Percentiles rank a stretch among this genome's conserved stretches.
These are phyloP conservation scores for Heracleum sosnowskyi DNA, from an alignment of 129 eudicot species.

Conservation along the genomic window DNA sequence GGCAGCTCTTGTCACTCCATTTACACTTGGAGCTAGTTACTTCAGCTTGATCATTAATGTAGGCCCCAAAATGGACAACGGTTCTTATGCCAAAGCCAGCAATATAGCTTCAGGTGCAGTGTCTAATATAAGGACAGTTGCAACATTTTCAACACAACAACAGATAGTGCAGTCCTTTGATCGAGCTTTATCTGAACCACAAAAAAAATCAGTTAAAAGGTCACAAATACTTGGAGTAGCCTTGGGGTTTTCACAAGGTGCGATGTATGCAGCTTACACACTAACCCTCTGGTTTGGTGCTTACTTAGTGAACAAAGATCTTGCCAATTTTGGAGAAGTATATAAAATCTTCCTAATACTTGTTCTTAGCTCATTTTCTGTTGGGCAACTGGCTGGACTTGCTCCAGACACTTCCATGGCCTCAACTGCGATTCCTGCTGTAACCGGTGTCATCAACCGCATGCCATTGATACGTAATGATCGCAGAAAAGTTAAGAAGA, in stretches of 20 bases:
- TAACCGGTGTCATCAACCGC: constrained; percentile 39
- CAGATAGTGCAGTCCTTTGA: constrained; percentile 53
- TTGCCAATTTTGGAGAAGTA: constrained; percentile 51
- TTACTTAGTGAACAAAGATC: constrained; percentile 46
- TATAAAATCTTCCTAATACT: constrained; percentile 79
- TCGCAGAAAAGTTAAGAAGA: constrained; percentile 37
- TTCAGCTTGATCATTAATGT: constrained; percentile 58
- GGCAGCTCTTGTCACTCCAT: constrained; percentile 56
- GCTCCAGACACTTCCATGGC: constrained; percentile 83
- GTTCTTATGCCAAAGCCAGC: constrained; percentile 62
- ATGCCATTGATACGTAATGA: constrained; percentile 39
- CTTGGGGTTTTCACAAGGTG: constrained; percentile 73
- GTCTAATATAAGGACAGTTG: constrained; percentile 70
- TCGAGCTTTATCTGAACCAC: constrained; percentile 48
- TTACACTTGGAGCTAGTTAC: constrained; percentile 87
- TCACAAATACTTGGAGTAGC: constrained; percentile 66
- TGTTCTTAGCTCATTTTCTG: constrained; percentile 77
- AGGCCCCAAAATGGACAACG: constrained; percentile 66
- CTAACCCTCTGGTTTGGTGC: constrained; percentile 59
- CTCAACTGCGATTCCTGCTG: constrained; percentile 49
- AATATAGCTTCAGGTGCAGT: constrained; percentile 74
- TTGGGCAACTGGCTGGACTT: constrained; percentile 83
- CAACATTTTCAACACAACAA: constrained; percentile 70
- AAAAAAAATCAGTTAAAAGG: constrained; percentile 37
- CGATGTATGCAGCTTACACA: constrained; percentile 77